Evolutionary conservation across 345 rosid genomes (phyloP).

Genomic region (Syzygium grande): DNA sequence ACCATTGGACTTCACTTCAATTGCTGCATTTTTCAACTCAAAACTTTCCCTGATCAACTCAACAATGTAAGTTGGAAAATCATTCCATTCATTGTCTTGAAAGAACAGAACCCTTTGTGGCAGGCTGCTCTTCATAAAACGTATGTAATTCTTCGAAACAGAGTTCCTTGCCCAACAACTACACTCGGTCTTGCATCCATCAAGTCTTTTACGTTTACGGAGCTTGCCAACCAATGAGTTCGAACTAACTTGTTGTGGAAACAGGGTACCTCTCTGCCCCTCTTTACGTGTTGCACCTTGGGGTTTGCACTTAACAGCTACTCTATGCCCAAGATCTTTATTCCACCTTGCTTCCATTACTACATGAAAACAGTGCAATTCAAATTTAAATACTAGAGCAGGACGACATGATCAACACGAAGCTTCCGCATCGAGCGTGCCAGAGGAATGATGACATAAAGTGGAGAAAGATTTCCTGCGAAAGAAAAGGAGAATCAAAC

Average conservation of each 20-base stretch:
- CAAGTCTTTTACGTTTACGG: conserved; percentile 48
- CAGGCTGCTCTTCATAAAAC: conserved; percentile 21
- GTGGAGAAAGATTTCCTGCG: not conserved
- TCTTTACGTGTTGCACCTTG: not conserved
- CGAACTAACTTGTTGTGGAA: conserved; percentile 11
- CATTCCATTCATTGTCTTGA: conserved; percentile 28
- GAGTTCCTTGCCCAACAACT: conserved; percentile 11
- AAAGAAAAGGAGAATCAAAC: not conserved
- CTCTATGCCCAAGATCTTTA: not conserved
- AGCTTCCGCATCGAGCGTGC: not conserved
- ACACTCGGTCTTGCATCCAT: conserved; percentile 16
- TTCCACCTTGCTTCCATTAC: conserved; percentile 5
- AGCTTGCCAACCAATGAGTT: conserved; percentile 11
- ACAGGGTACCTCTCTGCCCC: not conserved
- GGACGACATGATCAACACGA: not conserved
- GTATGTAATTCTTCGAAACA: conserved; percentile 17
- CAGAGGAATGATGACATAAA: not conserved
- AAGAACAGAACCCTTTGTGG: conserved; percentile 31
- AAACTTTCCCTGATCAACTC: conserved; percentile 16
- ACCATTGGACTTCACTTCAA: conserved; percentile 21
- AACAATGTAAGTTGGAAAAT: conserved; percentile 21
- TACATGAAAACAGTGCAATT: not conserved
- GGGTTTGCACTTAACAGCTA: not conserved
- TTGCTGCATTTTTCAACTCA: conserved; percentile 18
- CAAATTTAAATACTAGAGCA: not conserved